Evolutionary conservation across 2,329 filamentous ascomycete species (phyloP).

Genomic region (Pochonia chlamydosporia): DNA sequence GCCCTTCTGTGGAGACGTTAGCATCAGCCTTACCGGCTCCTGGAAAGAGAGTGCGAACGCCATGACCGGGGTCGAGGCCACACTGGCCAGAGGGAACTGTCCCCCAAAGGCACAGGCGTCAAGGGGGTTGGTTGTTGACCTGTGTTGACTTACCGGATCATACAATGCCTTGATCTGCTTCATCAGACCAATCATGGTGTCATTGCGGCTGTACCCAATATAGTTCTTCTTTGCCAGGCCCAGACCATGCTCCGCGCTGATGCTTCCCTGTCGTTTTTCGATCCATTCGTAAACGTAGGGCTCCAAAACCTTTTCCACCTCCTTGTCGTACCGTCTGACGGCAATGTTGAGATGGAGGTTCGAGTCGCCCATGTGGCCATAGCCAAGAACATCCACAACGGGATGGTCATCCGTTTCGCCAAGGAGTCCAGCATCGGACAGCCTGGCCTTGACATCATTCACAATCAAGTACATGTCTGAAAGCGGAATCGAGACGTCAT

Average conservation of each 20-base stretch:
- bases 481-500: conserved; percentile 92
- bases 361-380: conserved; percentile 96
- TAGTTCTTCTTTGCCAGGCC: conserved; percentile 94
- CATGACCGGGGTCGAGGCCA: neutral
- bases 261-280: conserved; percentile 77
- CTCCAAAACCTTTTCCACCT: conserved; percentile 81
- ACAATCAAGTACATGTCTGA: conserved; percentile 83
- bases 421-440: conserved; percentile 69
- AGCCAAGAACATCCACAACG: conserved; percentile 86
- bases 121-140: neutral
- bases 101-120: neutral
- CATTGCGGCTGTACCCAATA: conserved; percentile 85
- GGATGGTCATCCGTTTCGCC: conserved; percentile 70
- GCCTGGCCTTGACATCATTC: conserved; percentile 70
- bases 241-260: conserved; percentile 93
- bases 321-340: conserved; percentile 75
- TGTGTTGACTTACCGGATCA: conserved; percentile 68
- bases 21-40: conserved; percentile 18
- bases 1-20: conserved; percentile 59
- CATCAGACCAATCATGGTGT: conserved; percentile 86
- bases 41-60: neutral
- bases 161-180: conserved; percentile 91
- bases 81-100: neutral
- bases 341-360: conserved; percentile 93
- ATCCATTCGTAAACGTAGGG: conserved; percentile 99